Evolutionary conservation across 805 yeast species (phyloP).

Genomic region (Kodamaea hsintzibuensis): DNA sequence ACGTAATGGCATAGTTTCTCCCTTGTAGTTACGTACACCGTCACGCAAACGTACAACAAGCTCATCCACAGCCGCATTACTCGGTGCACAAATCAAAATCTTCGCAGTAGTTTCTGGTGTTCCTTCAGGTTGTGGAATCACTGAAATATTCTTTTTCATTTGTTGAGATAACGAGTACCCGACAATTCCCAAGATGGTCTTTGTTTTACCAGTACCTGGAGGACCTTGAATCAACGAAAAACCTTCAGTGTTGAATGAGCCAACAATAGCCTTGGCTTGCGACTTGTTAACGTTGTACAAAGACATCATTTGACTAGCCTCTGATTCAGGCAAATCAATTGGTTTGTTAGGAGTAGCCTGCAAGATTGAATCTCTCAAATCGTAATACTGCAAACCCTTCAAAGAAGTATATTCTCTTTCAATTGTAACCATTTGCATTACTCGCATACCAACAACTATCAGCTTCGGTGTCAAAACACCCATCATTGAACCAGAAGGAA

Average conservation of each 20-base stretch:
- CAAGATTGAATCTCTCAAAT: conserved; percentile 65
- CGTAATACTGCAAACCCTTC: conserved; percentile 79
- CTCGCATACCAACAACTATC: conserved; percentile 64
- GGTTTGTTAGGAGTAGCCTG: conserved; percentile 61
- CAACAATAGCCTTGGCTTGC: conserved; percentile 86
- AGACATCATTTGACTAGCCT: conserved; percentile 45
- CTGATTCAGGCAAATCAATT: conserved; percentile 29
- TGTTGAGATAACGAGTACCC: conserved; percentile 64
- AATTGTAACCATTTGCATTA: conserved; percentile 85
- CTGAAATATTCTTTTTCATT: conserved; percentile 22
- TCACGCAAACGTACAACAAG: conserved; percentile 75
- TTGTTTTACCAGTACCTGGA: conserved; percentile 96
- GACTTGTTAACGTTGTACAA: conserved; percentile 74
- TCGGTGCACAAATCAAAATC: conserved; percentile 92
- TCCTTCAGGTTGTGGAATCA: background rate
- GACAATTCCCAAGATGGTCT: conserved; percentile 88
- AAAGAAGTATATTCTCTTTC: conserved; percentile 91
- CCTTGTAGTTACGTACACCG: conserved; percentile 64
- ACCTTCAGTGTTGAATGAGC: conserved; percentile 67
- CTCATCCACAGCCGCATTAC: conserved; percentile 99
- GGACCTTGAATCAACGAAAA: conserved; percentile 96
- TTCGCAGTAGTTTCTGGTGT: conserved; percentile 35
- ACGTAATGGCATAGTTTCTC: conserved; percentile 55
- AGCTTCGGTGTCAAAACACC: conserved; percentile 62
- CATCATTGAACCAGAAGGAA: conserved; percentile 52